Conservation (phyloP, 169 alveolate genomes). For the Plasmodium vinckei region DNA sequence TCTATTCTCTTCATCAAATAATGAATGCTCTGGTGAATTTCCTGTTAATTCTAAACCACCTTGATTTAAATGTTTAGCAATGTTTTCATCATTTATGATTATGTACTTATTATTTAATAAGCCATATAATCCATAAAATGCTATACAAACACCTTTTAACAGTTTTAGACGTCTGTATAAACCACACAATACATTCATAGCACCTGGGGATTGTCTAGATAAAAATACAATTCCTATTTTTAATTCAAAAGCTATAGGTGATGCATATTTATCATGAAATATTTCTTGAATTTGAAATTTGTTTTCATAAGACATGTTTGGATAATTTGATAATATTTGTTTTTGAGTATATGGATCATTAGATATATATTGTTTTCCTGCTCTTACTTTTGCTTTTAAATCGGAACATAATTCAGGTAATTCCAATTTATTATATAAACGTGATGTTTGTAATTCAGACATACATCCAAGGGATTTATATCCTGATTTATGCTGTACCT, state of each 20-base stretch:
- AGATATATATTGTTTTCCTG: constrained; percentile 84
- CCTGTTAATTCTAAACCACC: constrained; percentile 97
- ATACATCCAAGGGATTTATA: constrained; percentile 69
- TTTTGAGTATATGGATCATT: constrained; percentile 91
- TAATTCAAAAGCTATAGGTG: constrained; percentile 62
- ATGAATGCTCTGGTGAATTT: constrained; percentile 84
- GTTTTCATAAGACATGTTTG: constrained; percentile 82
- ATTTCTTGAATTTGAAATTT: constrained; percentile 83
- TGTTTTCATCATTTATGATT: constrained; percentile 89
- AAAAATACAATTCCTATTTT: constrained; percentile 94
- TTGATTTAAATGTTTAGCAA: constrained; percentile 93
- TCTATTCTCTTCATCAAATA: constrained; percentile 80
- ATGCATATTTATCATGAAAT: constrained; percentile 76
- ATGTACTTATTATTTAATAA: constrained; percentile 91
- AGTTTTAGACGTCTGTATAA: constrained; percentile 90
- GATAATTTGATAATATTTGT: constrained; percentile 90
- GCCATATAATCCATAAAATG: constrained; percentile 92
- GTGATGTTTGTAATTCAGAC: constrained; percentile 77
- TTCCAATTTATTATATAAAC: constrained; percentile 76
- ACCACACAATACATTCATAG: constrained; percentile 97
- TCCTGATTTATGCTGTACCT: constrained; percentile 15
- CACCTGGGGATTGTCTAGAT: constrained; percentile 98
- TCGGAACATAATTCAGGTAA: constrained; percentile 82
- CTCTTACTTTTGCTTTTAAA: constrained; percentile 75
- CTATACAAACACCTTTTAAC: constrained; percentile 89